phyloP scores from a whole-genome alignment of 169 alveolate species.

The Plasmodium malariae region DNA sequence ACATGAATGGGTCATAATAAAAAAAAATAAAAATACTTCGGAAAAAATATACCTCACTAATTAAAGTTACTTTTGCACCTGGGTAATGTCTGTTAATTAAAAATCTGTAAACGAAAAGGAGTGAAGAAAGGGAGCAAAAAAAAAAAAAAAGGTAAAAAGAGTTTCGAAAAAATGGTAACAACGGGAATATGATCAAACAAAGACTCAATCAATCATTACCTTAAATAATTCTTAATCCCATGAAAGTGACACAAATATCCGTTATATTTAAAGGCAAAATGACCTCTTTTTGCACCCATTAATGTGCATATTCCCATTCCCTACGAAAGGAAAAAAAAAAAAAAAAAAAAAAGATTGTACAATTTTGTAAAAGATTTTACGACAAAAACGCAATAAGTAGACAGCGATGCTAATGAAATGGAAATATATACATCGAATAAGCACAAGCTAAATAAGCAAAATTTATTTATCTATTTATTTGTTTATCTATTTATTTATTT shows the following conservation, averaged over 20 bases:
- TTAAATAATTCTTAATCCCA: constrained; percentile 56
- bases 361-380: neutral
- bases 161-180: neutral
- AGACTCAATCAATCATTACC: constrained; percentile 7
- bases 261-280: constrained; percentile 78
- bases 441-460: neutral
- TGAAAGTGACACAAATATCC: constrained; percentile 75
- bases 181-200: neutral
- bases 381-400: neutral
- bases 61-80: constrained; percentile 66
- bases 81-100: constrained; percentile 70
- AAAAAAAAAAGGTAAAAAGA: neutral
- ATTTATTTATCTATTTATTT: neutral
- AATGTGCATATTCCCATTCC: constrained; percentile 80
- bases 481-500: no score
- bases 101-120: neutral
- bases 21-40: no score
- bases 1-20: neutral
- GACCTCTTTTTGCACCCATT: constrained; percentile 79
- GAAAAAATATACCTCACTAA: constrained; percentile 57
- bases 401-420: constrained; percentile 1
- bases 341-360: neutral
- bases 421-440: neutral
- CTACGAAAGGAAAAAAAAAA: constrained; percentile 23
- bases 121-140: neutral